Percentiles rank a stretch among this genome's conserved stretches.
Evolutionary conservation across 2,329 filamentous ascomycete genomes (phyloP).

Genomic region (Penicillium frequentans): DNA sequence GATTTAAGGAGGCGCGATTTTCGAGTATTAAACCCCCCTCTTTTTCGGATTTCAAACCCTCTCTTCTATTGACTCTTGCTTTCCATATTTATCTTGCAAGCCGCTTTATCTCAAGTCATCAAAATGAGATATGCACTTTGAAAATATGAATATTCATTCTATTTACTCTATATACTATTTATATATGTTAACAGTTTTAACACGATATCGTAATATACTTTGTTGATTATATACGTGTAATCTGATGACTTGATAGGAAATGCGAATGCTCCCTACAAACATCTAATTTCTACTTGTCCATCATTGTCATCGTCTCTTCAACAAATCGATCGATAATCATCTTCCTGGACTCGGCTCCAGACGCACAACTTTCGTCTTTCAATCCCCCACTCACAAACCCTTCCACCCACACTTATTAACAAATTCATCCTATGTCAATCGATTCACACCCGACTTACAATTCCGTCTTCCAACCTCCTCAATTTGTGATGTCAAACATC

Average conservation of each 20-base stretch:
- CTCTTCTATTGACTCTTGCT: no score
- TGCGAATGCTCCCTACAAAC: constrained; percentile 4
- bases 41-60: no score
- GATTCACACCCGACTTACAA: constrained; percentile 70
- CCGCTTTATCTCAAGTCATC: no score
- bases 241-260: background rate
- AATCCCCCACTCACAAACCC: constrained; percentile 69
- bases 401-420: constrained; percentile 69
- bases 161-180: no score
- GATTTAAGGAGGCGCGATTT: no score
- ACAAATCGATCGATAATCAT: constrained; percentile 68
- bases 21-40: no score
- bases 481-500: constrained; percentile 75
- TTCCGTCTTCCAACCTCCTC: constrained; percentile 84
- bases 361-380: constrained; percentile 36
- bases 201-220: no score
- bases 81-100: no score
- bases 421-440: constrained; percentile 59
- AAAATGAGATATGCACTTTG: no score
- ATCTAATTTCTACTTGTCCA: constrained; percentile 40
- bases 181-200: no score
- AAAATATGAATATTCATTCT: no score
- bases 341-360: constrained; percentile 62
- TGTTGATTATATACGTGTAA: background rate
- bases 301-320: constrained; percentile 63